Base-by-base conservation (phyloP, 106 monocot genomes). In the Xerophyta viscosa region DNA sequence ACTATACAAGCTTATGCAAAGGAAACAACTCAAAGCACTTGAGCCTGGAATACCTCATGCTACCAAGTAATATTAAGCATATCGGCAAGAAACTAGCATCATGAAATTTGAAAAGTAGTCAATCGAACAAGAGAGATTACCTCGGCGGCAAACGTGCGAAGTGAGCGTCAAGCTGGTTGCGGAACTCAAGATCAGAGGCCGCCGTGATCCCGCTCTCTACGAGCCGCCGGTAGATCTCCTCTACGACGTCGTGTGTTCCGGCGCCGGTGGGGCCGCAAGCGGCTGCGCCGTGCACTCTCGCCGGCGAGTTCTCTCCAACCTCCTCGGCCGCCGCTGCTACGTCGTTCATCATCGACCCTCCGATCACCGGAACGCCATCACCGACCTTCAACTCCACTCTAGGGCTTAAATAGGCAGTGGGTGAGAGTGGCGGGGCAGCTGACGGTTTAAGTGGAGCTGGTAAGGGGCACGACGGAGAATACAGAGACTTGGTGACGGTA, bases 101-200 rank as follows among this genome's bases (percentile, higher is more conserved):
- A 39, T 39, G 15, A 39, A 2, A 10, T 12, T 5, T 11, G 15
- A 39, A 39, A 39, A 39, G 10, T 2, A 39, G 15, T 39, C 10
- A 15, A 39, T 39, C 15, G 15, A 39, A 14, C 18, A 46, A 7
- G 19, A 6, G 13, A 46, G 8, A 46, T 10, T 49, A 80, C 94
- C 94, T 94, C 2, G 61, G 30, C 0, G 94, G 88, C 54, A 94
- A 46, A 48, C 94, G 74, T 25, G 18, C 37, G 72, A 94, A 94
- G 64, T 94, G 94, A 39, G 78, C 77, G 15, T 76, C 77, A 39
- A 94, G 75, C 41, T 51, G 33, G 13, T 68, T 69, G 55, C 56
- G 58, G 50, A 94, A 76, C 54, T 69, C 61, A 3, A 76, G 92
- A 42, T 77, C 67, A 24, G 64, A 62, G 24, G 59, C 44, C n/a